Evolutionary conservation across 2,329 filamentous ascomycete genomes (phyloP).

Genomic region (Ceratocystis alfenasii): DNA sequence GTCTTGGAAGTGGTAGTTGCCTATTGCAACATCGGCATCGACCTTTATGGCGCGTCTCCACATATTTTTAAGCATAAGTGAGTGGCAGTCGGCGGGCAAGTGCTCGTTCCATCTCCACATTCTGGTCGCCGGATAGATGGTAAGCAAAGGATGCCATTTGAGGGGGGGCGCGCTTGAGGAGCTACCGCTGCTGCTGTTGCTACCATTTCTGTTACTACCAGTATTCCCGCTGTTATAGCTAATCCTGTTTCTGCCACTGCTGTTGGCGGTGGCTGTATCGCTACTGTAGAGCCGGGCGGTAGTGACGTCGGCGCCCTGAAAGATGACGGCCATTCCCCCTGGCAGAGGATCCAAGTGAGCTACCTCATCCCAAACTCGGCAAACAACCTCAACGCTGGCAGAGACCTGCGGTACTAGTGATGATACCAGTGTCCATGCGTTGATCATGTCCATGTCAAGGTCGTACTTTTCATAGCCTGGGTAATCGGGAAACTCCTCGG

Average conservation of each 20-base stretch:
- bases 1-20: background rate
- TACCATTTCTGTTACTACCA: background rate
- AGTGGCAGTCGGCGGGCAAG: background rate
- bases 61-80: background rate
- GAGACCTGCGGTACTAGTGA: background rate
- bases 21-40: background rate
- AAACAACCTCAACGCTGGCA: background rate
- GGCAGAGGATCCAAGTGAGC: background rate
- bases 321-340: background rate
- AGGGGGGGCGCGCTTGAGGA: background rate
- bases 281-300: background rate
- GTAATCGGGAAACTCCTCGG: background rate
- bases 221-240: background rate
- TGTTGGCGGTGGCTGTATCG: background rate
- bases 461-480: background rate
- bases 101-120: constrained; percentile 14
- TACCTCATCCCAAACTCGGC: background rate
- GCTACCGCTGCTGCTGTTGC: background rate
- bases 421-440: background rate
- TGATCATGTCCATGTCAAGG: constrained; percentile 12
- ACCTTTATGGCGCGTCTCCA: constrained; percentile 9
- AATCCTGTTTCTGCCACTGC: background rate
- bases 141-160: constrained; percentile 4
- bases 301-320: background rate
- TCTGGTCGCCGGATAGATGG: constrained; percentile 7